Conservation (phyloP, 176 grass and related monocot genomes). For the bread wheat (Triticum aestivum) region DNA sequence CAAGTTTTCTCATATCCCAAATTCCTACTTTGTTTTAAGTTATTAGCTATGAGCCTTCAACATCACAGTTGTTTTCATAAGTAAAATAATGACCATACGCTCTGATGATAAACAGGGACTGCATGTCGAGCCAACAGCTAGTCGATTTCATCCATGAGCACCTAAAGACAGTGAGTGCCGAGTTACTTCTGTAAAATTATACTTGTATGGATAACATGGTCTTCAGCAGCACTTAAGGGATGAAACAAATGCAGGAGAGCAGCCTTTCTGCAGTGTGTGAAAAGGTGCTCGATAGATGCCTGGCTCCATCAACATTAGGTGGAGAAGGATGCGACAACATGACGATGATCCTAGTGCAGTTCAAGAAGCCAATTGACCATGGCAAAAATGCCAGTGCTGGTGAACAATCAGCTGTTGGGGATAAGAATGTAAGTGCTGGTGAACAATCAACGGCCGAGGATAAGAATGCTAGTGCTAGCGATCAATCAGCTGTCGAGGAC, state of each 20-base stretch:
- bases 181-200: neutral
- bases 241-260: slow-evolving; percentile 59
- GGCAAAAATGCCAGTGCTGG: neutral
- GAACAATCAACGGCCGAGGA: neutral
- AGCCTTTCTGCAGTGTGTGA: slow-evolving; percentile 74
- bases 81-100: neutral
- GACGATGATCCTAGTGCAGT: slow-evolving; percentile 92
- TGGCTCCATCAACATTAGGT: slow-evolving; percentile 75
- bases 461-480: neutral
- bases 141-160: slow-evolving; percentile 90
- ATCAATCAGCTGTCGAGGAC: neutral
- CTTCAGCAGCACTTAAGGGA: neutral
- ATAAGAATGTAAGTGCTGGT: neutral
- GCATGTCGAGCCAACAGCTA: slow-evolving; percentile 84
- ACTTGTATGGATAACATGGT: neutral
- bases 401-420: slow-evolving; percentile 6
- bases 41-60: neutral
- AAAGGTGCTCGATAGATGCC: slow-evolving; percentile 81
- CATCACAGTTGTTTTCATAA: neutral
- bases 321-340: slow-evolving; percentile 96
- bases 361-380: slow-evolving; percentile 51
- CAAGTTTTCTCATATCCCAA: neutral
- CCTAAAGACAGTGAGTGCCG: slow-evolving; percentile 64
- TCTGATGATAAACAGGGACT: slow-evolving; percentile 60
- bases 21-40: neutral